Conservation (phyloP, 345 rosid genomes). For the Linum trigynum region DNA sequence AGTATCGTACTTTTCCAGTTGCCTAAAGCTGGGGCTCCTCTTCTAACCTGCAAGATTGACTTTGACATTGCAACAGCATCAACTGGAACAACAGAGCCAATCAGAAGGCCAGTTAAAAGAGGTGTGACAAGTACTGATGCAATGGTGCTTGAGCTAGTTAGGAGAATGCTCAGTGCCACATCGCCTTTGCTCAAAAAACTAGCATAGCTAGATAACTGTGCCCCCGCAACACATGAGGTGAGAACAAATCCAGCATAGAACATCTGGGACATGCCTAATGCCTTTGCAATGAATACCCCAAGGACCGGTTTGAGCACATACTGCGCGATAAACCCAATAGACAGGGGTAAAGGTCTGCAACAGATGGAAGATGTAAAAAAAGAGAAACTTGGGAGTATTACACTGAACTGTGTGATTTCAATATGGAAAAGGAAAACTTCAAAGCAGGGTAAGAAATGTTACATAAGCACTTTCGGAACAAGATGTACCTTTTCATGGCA, state of each 20-base stretch:
- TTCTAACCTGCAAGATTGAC: slow-evolving; percentile 78
- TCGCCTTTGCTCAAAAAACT: slow-evolving; percentile 77
- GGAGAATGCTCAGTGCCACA: slow-evolving; percentile 87
- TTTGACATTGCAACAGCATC: slow-evolving; percentile 93
- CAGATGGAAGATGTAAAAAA: slow-evolving; percentile 7
- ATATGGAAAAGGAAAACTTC: neutral
- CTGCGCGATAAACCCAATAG: slow-evolving; percentile 70
- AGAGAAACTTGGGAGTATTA: slow-evolving; percentile 13
- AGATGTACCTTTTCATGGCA: slow-evolving; percentile 61
- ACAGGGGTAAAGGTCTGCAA: slow-evolving; percentile 77
- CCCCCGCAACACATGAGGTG: slow-evolving; percentile 84
- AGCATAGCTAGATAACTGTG: slow-evolving; percentile 84
- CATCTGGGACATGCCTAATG: slow-evolving; percentile 55
- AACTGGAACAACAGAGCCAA: slow-evolving; percentile 90
- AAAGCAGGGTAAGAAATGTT: neutral
- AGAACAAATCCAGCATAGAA: slow-evolving; percentile 86
- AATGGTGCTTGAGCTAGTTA: slow-evolving; percentile 73
- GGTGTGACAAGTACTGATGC: slow-evolving; percentile 69
- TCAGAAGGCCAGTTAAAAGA: slow-evolving; percentile 56
- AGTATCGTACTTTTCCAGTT: neutral
- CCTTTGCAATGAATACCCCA: slow-evolving; percentile 69
- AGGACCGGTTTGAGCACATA: slow-evolving; percentile 73
- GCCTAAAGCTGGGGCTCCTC: neutral
- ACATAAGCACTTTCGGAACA: neutral
- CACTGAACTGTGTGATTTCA: neutral